Percentiles rank a stretch among this genome's conserved stretches.
Evolutionary conservation across 192 early-diverging fungal species (phyloP).

Genomic region (Helicostylum pulchrum): DNA sequence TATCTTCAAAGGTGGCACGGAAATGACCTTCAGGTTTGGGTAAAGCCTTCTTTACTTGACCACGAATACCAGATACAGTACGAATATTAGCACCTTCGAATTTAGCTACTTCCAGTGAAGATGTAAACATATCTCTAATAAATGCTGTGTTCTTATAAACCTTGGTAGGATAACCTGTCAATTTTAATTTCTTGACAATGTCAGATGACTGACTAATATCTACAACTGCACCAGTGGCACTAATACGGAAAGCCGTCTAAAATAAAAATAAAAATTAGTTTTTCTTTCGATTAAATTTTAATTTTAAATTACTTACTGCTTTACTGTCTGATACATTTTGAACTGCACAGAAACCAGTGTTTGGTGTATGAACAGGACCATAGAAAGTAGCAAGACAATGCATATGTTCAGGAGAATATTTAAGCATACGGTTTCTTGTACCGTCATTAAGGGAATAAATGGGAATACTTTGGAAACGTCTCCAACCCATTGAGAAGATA

Average conservation of each 20-base stretch:
- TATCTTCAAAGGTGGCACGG: constrained; percentile 98
- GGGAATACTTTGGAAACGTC: constrained; percentile 95
- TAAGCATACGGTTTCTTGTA: constrained; percentile 94
- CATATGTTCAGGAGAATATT: constrained; percentile 99
- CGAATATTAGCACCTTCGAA: constrained; percentile 95
- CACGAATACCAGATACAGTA: constrained; percentile 95
- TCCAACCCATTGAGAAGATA: constrained; percentile 97
- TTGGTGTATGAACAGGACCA: constrained; percentile 94
- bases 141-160: constrained; percentile 98
- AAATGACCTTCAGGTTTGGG: constrained; percentile 84
- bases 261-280: neutral
- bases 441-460: constrained; percentile 91
- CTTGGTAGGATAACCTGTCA: constrained; percentile 92
- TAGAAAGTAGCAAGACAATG: constrained; percentile 96
- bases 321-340: constrained; percentile 66
- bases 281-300: neutral
- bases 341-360: constrained; percentile 94
- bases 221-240: constrained; percentile 92
- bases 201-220: constrained; percentile 92
- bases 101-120: constrained; percentile 94
- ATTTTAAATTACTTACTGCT: constrained; percentile 34
- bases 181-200: constrained; percentile 99
- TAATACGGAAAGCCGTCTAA: constrained; percentile 79
- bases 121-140: constrained; percentile 97
- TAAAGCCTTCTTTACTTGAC: constrained; percentile 93